Evolutionary conservation across 106 monocot species (phyloP).

Genomic region (Acorus gramineus): DNA sequence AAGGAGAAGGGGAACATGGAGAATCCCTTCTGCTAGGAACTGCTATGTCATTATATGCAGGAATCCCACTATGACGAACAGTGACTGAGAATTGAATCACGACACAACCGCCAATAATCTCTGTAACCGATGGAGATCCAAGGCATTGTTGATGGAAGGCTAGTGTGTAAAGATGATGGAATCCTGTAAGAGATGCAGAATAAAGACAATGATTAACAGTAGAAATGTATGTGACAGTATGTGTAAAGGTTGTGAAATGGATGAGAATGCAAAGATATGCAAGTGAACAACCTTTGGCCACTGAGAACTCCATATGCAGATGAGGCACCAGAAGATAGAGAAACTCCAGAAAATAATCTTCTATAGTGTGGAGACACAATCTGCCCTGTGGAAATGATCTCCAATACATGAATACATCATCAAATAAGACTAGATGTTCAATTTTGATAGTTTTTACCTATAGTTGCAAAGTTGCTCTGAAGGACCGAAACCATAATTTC

Average conservation of each 20-base stretch:
- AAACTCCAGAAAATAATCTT: no score
- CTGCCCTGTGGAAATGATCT: neutral
- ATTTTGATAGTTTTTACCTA: conserved; percentile 38
- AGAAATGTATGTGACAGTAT: conserved; percentile 3
- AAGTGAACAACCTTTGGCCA: no score
- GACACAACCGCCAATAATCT: conserved; percentile 53
- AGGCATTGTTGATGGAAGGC: conserved; percentile 28
- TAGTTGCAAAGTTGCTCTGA: conserved; percentile 50
- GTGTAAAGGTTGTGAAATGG: neutral
- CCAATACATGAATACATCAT: neutral
- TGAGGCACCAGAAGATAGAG: no score
- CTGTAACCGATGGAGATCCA: conserved; percentile 35
- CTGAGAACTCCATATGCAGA: no score
- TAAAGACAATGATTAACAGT: neutral
- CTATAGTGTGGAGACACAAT: no score
- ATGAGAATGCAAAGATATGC: no score
- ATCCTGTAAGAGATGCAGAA: conserved; percentile 19
- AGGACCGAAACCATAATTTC: conserved; percentile 37
- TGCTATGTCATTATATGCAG: no score
- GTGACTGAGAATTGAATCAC: conserved; percentile 14
- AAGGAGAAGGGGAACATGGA: no score
- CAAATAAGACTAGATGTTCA: no score
- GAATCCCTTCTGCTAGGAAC: no score
- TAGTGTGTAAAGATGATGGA: conserved; percentile 14
- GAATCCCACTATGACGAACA: no score